These are phyloP conservation scores for Dovyalis caffra DNA, from an alignment of 345 rosid species.

Conservation along the genomic window DNA sequence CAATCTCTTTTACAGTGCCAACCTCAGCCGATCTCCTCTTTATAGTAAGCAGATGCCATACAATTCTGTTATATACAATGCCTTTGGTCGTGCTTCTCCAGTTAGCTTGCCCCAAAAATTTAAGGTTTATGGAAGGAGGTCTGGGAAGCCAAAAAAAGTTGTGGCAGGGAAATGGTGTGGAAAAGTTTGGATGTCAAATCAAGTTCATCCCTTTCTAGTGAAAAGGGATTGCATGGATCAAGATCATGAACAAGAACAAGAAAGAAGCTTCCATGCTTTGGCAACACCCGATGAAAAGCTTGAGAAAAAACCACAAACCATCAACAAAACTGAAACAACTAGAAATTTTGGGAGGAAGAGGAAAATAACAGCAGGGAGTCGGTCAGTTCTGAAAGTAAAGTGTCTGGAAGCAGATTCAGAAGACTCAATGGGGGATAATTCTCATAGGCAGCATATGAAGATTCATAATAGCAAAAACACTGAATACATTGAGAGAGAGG, in stretches of 20 bases:
- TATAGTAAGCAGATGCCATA: conserved; percentile 98
- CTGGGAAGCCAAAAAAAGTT: conserved; percentile 61
- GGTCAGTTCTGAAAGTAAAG: conserved; percentile 47
- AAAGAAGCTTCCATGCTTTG: conserved; percentile 38
- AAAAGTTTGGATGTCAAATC: conserved; percentile 97
- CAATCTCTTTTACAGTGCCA: conserved; percentile 83
- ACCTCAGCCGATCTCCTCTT: conserved; percentile 76
- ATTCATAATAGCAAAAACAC: conserved; percentile 39
- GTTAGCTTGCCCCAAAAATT: conserved; percentile 46
- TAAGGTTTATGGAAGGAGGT: conserved; percentile 47
- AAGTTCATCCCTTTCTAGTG: conserved; percentile 76
- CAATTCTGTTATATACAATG: conserved; percentile 76
- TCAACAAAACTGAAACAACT: conserved; percentile 33
- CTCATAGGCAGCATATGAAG: conserved; percentile 39
- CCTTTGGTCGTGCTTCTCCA: conserved; percentile 72
- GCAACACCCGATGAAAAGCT: conserved; percentile 41
- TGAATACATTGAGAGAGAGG: conserved; percentile 41
- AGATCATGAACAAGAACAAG: conserved; percentile 43
- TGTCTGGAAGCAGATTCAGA: conserved; percentile 45
- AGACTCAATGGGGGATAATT: conserved; percentile 46
- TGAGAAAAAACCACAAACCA: conserved; percentile 40
- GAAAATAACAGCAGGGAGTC: conserved; percentile 43
- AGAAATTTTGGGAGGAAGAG: conserved; percentile 67
- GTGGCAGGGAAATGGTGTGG: conserved; percentile 99
- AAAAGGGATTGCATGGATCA: conserved; percentile 51